Evolutionary conservation across 176 grass and related monocot species (phyloP).

Genomic region (Oryza australiensis): DNA sequence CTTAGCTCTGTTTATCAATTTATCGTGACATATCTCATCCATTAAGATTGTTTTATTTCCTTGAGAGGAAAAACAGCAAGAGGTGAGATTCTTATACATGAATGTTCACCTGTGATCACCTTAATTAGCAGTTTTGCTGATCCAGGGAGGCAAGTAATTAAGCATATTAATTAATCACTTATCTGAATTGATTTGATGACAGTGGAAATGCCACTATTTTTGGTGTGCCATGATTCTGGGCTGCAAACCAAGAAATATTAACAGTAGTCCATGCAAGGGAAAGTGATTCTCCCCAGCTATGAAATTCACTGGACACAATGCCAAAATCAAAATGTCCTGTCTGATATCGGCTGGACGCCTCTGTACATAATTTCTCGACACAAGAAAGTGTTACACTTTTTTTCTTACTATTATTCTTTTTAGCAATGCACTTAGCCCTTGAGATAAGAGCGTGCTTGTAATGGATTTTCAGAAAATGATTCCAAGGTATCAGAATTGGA

Average conservation of each 20-base stretch:
- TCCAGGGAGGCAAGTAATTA: too few relatives aligned
- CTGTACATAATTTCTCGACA: not conserved
- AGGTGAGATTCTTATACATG: too few relatives aligned
- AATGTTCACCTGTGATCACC: too few relatives aligned
- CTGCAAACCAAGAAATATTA: not conserved
- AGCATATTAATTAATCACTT: not conserved
- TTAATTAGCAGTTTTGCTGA: too few relatives aligned
- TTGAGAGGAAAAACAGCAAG: not conserved
- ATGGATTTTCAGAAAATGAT: slow-evolving; percentile 1
- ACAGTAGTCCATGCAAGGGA: not conserved
- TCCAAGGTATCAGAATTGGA: slow-evolving; percentile 2
- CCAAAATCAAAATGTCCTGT: not conserved
- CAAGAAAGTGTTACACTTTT: not conserved
- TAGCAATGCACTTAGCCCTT: not conserved
- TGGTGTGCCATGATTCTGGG: not conserved
- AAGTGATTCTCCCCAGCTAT: not conserved
- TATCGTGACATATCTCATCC: too few relatives aligned
- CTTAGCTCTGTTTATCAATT: not conserved
- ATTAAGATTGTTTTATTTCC: not conserved
- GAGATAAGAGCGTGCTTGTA: not conserved
- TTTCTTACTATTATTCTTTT: not conserved
- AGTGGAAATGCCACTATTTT: too few relatives aligned
- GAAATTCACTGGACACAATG: not conserved
- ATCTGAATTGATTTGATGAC: not conserved
- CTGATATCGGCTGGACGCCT: not conserved